A percentile compares a stretch with the other conserved stretches of the same genome.
Evolutionary conservation across 805 yeast genomes (phyloP).

Genomic region (Teunomyces stri): DNA sequence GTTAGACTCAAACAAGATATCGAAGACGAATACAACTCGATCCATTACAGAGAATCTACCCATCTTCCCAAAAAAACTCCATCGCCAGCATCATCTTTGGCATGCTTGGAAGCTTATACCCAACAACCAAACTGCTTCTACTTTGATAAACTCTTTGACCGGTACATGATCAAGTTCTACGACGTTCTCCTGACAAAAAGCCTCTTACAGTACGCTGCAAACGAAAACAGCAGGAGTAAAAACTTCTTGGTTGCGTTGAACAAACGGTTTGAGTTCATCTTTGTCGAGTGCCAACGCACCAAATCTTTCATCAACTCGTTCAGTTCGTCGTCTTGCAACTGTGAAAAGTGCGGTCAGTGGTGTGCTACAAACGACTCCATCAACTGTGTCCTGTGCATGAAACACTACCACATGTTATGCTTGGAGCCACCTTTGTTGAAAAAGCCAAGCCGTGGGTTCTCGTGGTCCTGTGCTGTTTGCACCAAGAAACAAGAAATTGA

Average conservation of each 20-base stretch:
- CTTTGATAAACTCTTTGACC: conserved; percentile 80
- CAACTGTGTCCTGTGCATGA: conserved; percentile 73
- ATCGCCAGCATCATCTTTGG: conserved; percentile 10
- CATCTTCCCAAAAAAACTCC: conserved; percentile 6
- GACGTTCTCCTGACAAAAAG: conserved; percentile 66
- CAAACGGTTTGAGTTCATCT: conserved; percentile 69
- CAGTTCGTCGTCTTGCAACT: conserved; percentile 49
- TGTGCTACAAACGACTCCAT: conserved; percentile 69
- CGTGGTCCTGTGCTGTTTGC: conserved; percentile 87
- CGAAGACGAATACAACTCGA: conserved; percentile 33
- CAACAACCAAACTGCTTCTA: conserved; percentile 69
- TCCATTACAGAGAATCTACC: background rate
- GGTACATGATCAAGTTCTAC: conserved; percentile 80
- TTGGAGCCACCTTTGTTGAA: conserved; percentile 77
- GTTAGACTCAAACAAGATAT: conserved; percentile 72
- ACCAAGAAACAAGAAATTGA: conserved; percentile 53
- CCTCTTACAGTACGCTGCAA: conserved; percentile 33
- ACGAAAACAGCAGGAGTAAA: conserved; percentile 50
- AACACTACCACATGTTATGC: conserved; percentile 75
- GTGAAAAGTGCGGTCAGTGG: conserved; percentile 84
- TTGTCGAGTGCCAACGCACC: conserved; percentile 67
- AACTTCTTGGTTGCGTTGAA: conserved; percentile 60
- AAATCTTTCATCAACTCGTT: conserved; percentile 63
- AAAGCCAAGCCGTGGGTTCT: conserved; percentile 83
- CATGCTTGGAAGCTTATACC: conserved; percentile 48